Evolutionary conservation across 1,284 basidiomycete species (phyloP).

Genomic region (Pseudozyma thailandica): DNA sequence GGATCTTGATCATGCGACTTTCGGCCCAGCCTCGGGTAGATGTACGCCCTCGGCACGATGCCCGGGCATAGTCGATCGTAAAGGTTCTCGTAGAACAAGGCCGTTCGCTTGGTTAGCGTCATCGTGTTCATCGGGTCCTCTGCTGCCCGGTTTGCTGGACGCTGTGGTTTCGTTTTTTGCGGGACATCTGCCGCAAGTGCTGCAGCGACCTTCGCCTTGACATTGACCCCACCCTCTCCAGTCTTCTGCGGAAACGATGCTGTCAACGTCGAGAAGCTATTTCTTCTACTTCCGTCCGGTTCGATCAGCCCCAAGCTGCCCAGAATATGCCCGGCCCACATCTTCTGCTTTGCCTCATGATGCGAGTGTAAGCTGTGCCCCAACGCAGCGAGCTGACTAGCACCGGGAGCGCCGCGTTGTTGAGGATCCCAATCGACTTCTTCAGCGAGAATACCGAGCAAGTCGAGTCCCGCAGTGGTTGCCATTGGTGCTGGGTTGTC

Average conservation of each 20-base stretch:
- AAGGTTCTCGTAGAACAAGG: slow-evolving; percentile 58
- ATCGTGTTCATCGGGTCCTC: slow-evolving; percentile 47
- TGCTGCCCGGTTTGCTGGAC: neutral
- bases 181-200: neutral
- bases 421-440: slow-evolving; percentile 47
- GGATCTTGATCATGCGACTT: slow-evolving; percentile 48
- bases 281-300: slow-evolving; percentile 9
- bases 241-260: neutral
- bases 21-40: slow-evolving; percentile 47
- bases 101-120: slow-evolving; percentile 54
- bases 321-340: slow-evolving; percentile 37
- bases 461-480: slow-evolving; percentile 29
- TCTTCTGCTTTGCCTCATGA: slow-evolving; percentile 31
- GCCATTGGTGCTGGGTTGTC: slow-evolving; percentile 9
- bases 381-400: slow-evolving; percentile 17
- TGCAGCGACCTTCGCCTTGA: neutral
- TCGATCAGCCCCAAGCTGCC: slow-evolving; percentile 30
- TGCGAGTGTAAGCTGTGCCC: slow-evolving; percentile 25
- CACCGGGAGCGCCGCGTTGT: slow-evolving; percentile 13
- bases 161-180: neutral
- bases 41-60: slow-evolving; percentile 51
- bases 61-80: slow-evolving; percentile 52
- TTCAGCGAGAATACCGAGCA: slow-evolving; percentile 34
- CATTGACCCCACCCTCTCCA: neutral
- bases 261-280: slow-evolving; percentile 13